Percentiles rank a stretch among this genome's conserved stretches.
These are phyloP conservation scores for Calycina herbarum DNA, from an alignment of 2,329 filamentous ascomycete species.

Conservation along the genomic window DNA sequence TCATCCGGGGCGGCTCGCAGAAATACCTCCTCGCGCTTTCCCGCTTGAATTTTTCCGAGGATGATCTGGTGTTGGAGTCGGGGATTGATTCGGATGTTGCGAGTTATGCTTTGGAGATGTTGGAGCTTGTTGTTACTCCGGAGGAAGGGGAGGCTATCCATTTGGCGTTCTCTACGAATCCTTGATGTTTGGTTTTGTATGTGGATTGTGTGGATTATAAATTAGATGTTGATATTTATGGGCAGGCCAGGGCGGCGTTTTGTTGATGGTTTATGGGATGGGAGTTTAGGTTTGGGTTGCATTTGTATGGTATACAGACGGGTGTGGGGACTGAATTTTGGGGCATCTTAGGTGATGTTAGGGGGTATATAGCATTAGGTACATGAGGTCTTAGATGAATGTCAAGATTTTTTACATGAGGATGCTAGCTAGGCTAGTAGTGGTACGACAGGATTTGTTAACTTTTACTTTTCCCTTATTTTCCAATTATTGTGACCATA, in stretches of 20 bases:
- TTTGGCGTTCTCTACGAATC: constrained; percentile 29
- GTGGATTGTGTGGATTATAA: not conserved
- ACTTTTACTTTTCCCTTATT: no score
- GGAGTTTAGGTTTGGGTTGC: not conserved
- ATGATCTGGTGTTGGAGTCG: constrained; percentile 74
- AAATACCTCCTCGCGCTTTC: constrained; percentile 81
- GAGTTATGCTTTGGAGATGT: constrained; percentile 76
- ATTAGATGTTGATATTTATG: not conserved
- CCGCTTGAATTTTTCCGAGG: constrained; percentile 78
- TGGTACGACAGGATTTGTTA: no score
- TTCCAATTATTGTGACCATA: no score
- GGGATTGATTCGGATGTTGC: constrained; percentile 76
- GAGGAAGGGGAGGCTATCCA: constrained; percentile 66
- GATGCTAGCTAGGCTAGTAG: no score
- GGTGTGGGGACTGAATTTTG: no score
- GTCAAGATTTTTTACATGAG: no score
- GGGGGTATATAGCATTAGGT: no score
- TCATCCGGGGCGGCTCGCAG: constrained; percentile 71
- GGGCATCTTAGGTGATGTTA: no score
- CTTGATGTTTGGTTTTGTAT: constrained; percentile 1
- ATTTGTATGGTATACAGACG: not conserved
- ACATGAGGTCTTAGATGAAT: no score
- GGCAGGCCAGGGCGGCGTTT: not conserved
- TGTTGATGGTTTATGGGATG: not conserved
- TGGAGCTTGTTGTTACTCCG: constrained; percentile 79